Conservation (phyloP, 2,329 filamentous ascomycete species). For the Biscogniauxia mediterranea region DNA sequence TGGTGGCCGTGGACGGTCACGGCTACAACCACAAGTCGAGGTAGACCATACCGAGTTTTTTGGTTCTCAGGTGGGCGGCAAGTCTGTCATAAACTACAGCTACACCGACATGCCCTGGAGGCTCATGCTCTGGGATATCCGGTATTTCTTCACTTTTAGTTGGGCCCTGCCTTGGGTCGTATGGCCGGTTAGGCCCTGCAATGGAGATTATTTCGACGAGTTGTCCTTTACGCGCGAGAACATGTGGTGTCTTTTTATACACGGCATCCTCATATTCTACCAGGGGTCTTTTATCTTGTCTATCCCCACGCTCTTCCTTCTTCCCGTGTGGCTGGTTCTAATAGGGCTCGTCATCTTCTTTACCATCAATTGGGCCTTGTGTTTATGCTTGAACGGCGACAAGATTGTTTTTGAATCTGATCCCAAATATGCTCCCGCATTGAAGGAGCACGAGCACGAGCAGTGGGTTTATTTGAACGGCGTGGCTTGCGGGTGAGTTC, state of each 20-base stretch:
- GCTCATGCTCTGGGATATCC: slow-evolving; percentile 52
- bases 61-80: slow-evolving; percentile 57
- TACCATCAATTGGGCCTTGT: slow-evolving; percentile 50
- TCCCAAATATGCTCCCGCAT: slow-evolving; percentile 48
- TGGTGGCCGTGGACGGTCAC: slow-evolving; percentile 5
- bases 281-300: slow-evolving; percentile 61
- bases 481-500: slow-evolving; percentile 55
- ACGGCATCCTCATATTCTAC: slow-evolving; percentile 56
- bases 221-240: slow-evolving; percentile 59
- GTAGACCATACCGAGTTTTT: slow-evolving; percentile 48
- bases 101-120: slow-evolving; percentile 57
- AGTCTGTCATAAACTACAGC: slow-evolving; percentile 57
- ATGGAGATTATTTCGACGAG: slow-evolving; percentile 60
- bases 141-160: slow-evolving; percentile 52
- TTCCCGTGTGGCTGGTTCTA: slow-evolving; percentile 49
- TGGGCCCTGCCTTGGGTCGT: slow-evolving; percentile 61
- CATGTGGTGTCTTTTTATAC: slow-evolving; percentile 54
- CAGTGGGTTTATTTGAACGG: slow-evolving; percentile 82
- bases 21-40: slow-evolving; percentile 13
- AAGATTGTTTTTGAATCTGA: slow-evolving; percentile 50
- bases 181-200: slow-evolving; percentile 53
- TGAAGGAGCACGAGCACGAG: slow-evolving; percentile 57
- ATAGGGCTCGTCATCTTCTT: slow-evolving; percentile 44
- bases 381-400: slow-evolving; percentile 52
- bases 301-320: slow-evolving; percentile 49